Evolutionary conservation across 2,329 filamentous ascomycete species (phyloP).

Genomic region (Myriangium duriaei): DNA sequence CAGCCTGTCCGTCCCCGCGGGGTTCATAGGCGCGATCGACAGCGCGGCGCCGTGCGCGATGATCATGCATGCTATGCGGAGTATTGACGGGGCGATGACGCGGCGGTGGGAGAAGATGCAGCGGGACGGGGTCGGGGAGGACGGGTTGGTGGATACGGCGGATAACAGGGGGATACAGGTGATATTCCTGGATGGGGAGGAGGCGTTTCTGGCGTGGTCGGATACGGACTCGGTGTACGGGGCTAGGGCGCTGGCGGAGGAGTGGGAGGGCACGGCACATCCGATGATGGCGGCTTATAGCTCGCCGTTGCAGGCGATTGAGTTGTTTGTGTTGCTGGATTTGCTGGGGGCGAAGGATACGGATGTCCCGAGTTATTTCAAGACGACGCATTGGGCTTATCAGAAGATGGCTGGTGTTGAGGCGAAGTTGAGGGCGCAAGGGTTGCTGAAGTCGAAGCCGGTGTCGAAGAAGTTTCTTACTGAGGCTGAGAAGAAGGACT

Average conservation of each 20-base stretch:
- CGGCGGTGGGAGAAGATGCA: conserved; percentile 69
- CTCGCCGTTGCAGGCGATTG: conserved; percentile 65
- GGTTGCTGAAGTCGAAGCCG: conserved; percentile 51
- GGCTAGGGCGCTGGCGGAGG: conserved; percentile 55
- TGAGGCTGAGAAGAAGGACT: conserved; percentile 44
- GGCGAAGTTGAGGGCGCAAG: conserved; percentile 54
- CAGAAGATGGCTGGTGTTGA: conserved; percentile 62
- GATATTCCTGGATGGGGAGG: conserved; percentile 82
- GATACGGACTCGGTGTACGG: conserved; percentile 79
- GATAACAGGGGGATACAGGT: conserved; percentile 79
- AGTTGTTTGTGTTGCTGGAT: conserved; percentile 83
- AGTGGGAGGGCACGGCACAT: conserved; percentile 63
- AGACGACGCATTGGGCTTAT: conserved; percentile 90
- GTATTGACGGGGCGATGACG: conserved; percentile 66
- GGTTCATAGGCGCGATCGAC: conserved; percentile 88
- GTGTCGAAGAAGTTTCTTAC: conserved; percentile 50
- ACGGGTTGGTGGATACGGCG: conserved; percentile 40
- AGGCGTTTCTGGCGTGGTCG: conserved; percentile 76
- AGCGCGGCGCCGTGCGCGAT: conserved; percentile 91
- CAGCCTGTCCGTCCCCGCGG: conserved; percentile 63
- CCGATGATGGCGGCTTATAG: conserved; percentile 61
- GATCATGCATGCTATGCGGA: conserved; percentile 72
- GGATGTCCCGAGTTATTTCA: conserved; percentile 71
- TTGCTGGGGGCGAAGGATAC: conserved; percentile 63
- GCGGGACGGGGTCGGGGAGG: conserved; percentile 31